Conservation (phyloP, 2,329 filamentous ascomycete species). For the Bipolaris victoriae region DNA sequence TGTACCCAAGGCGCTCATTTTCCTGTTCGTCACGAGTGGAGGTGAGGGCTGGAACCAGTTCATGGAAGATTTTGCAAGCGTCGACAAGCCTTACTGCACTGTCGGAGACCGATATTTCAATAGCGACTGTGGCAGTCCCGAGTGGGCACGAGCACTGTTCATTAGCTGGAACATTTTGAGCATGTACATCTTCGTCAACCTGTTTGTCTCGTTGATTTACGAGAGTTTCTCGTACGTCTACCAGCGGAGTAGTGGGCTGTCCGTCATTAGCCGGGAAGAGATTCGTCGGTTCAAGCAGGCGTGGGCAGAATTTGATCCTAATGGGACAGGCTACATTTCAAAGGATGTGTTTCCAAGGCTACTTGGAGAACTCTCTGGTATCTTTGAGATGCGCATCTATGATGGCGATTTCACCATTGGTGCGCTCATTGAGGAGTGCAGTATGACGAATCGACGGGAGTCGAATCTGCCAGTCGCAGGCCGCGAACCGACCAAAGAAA, state of each 20-base stretch:
- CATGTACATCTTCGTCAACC: constrained; percentile 99
- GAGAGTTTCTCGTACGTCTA: constrained; percentile 99
- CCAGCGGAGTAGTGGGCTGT: constrained; percentile 91
- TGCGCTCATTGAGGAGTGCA: constrained; percentile 85
- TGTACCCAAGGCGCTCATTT: constrained; percentile 89
- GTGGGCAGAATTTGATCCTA: constrained; percentile 93
- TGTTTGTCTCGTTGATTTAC: constrained; percentile 98
- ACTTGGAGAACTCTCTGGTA: constrained; percentile 86
- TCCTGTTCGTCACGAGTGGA: constrained; percentile 90
- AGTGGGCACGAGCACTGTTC: constrained; percentile 88
- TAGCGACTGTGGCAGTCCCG: constrained; percentile 89
- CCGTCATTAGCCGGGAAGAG: constrained; percentile 88
- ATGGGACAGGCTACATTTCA: constrained; percentile 87
- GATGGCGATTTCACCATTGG: constrained; percentile 85
- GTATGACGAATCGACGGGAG: constrained; percentile 59
- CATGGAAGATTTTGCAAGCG: constrained; percentile 92
- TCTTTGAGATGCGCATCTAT: constrained; percentile 98
- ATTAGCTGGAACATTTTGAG: constrained; percentile 98
- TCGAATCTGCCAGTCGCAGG: constrained; percentile 57
- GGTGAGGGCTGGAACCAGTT: constrained; percentile 96
- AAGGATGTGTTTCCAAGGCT: constrained; percentile 89
- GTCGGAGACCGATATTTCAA: constrained; percentile 73
- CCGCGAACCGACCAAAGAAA: constrained; percentile 47
- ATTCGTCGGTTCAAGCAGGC: constrained; percentile 97
- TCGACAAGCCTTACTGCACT: constrained; percentile 82